Evolutionary conservation across 1,284 basidiomycete species (phyloP), one percentile per base, ranked within the genome.

Genomic region (Malassezia psittaci): DNA sequence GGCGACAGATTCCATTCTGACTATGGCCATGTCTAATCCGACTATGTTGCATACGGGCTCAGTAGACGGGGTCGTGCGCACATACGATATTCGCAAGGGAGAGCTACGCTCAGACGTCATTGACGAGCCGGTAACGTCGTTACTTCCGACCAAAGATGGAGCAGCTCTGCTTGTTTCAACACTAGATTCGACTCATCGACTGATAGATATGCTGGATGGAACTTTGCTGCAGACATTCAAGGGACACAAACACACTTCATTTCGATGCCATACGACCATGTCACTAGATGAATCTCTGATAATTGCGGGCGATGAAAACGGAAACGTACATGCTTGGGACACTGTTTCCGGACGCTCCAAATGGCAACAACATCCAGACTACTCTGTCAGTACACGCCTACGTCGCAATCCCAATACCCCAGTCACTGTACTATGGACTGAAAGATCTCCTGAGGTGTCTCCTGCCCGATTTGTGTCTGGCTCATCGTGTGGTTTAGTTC

Each of bases 81-180:
- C 86, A 1, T 96, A 96, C 76, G 94, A 98, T 75, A 77, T 98
- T 33, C 84, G 93, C 44, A 88, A 85, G 78, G 94, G 94, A 19
- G 83, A 90, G 74, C 77, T 96, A 29, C 82, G 85, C 4, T 81
- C 85, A 45, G 94, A 99, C 75, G 90, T 84, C 65, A 82, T 98
- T 57, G 90, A 90, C 10, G 82, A 60, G 9, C 61, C 68, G 1
- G 85, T 96, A 35, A 86, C 87, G 0, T 85, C 86, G 19, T 33
- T 69, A 15, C 78, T 84, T 0, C 83, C 87, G 2, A 83, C 88
- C 13, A 77, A 82, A 65, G 83, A 93, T 75, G 77, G 79, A 46
- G 82, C 84, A 63, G 87, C 87, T 0, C 78, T 91, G 50, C 81
- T 98, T 13, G 85, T 87, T 29, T 82, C 86, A 11, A 85, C 85